These are phyloP conservation scores for Fusarium succisae DNA, from an alignment of 2,329 filamentous ascomycete genomes.

Conservation along the genomic window DNA sequence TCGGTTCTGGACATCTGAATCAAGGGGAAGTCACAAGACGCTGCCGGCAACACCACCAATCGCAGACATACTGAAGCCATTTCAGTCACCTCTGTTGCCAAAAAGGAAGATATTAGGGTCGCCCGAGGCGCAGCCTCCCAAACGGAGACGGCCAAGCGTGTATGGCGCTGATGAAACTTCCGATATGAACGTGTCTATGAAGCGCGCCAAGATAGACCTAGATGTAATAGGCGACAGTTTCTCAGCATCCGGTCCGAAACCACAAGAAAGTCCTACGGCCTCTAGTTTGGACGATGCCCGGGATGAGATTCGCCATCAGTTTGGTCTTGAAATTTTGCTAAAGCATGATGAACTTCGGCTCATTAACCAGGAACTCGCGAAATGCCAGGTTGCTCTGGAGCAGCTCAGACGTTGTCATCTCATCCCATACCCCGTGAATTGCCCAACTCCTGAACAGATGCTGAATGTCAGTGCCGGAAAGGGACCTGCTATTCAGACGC, in stretches of 20 bases:
- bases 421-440: conserved; percentile 84
- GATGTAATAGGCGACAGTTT: conserved; percentile 37
- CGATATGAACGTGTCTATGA: conserved; percentile 46
- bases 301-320: conserved; percentile 83
- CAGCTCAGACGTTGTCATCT: conserved; percentile 92
- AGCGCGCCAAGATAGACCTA: conserved; percentile 55
- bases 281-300: conserved; percentile 64
- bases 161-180: conserved; percentile 44
- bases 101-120: conserved; percentile 39
- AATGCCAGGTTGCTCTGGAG: conserved; percentile 92
- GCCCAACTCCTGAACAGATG: conserved; percentile 73
- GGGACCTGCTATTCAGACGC: conserved; percentile 73
- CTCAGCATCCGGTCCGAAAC: conserved; percentile 32
- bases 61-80: conserved; percentile 44
- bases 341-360: conserved; percentile 95
- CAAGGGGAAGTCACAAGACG: conserved; percentile 65
- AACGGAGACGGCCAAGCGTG: conserved; percentile 52
- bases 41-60: conserved; percentile 55
- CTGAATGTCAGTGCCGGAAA: conserved; percentile 77
- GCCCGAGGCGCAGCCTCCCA: conserved; percentile 46
- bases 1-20: conserved; percentile 68
- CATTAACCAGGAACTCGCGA: conserved; percentile 95
- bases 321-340: conserved; percentile 89
- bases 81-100: conserved; percentile 47
- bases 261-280: conserved; percentile 27